Percentiles rank a stretch among this genome's conserved stretches.
Conservation (phyloP, 495 filamentous ascomycete genomes). For the Cudoniella acicularis region DNA sequence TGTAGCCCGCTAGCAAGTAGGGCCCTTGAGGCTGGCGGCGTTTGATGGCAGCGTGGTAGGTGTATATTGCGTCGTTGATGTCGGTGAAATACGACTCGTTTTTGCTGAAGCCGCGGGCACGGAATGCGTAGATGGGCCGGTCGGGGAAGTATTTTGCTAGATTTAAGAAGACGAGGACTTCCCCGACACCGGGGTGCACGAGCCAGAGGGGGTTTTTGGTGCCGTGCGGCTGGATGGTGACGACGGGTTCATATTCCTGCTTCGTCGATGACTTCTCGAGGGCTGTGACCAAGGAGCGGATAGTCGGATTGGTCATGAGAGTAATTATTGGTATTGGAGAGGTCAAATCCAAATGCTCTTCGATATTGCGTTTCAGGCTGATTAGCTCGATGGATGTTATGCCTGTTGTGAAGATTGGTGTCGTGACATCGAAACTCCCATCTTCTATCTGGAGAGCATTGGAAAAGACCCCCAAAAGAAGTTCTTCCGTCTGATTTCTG, state of each 20-base stretch:
- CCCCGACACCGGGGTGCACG: slow-evolving; percentile 53
- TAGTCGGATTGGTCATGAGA: slow-evolving; percentile 39
- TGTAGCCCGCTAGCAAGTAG: slow-evolving; percentile 54
- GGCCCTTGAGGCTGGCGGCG: slow-evolving; percentile 46
- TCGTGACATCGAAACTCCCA: slow-evolving; percentile 30
- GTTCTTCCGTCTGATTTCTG: not conserved
- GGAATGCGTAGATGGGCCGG: slow-evolving; percentile 50
- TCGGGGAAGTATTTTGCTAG: slow-evolving; percentile 41
- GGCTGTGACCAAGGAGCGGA: slow-evolving; percentile 30
- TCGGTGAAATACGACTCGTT: not conserved
- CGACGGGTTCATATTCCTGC: slow-evolving; percentile 44
- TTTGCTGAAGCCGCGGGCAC: slow-evolving; percentile 47
- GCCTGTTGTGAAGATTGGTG: slow-evolving; percentile 37
- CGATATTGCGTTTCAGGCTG: slow-evolving; percentile 24
- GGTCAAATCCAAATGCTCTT: slow-evolving; percentile 20
- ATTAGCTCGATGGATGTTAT: slow-evolving; percentile 44
- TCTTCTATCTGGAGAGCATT: slow-evolving; percentile 16
- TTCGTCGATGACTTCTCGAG: slow-evolving; percentile 13
- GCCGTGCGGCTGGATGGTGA: slow-evolving; percentile 38
- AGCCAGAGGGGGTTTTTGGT: slow-evolving; percentile 50
- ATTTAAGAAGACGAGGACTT: slow-evolving; percentile 51
- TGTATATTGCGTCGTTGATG: slow-evolving; percentile 21
- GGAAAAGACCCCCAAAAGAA: slow-evolving; percentile 12
- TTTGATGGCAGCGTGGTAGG: slow-evolving; percentile 41
- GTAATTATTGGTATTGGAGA: slow-evolving; percentile 32